A percentile compares a stretch with the other conserved stretches of the same genome.
These are phyloP conservation scores for Lipomyces anomalus DNA, from an alignment of 805 yeast species.

Conservation along the genomic window DNA sequence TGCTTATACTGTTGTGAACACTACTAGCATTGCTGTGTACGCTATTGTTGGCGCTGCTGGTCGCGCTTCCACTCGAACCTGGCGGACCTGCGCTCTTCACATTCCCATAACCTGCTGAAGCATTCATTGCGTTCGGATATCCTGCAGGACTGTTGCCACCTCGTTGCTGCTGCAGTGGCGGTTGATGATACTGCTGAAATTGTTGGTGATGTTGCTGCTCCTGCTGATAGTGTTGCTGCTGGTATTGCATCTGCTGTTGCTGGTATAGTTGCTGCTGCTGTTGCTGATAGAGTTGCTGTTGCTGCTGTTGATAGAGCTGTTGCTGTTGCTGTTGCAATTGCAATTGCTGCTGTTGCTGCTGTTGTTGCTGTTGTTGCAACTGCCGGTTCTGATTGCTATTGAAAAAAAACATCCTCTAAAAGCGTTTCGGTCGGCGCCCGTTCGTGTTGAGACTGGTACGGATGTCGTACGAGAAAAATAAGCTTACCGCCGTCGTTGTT, in stretches of 20 bases:
- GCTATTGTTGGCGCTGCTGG: conserved; percentile 19
- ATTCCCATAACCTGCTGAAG: conserved; percentile 7
- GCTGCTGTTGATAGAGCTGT: background rate
- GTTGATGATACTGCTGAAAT: background rate
- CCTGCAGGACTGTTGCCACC: conserved; percentile 14
- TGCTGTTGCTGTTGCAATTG: conserved; percentile 3
- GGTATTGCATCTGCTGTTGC: conserved; percentile 1
- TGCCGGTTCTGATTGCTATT: background rate
- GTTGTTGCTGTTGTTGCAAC: background rate
- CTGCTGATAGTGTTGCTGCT: conserved; percentile 1
- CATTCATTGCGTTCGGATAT: conserved; percentile 1
- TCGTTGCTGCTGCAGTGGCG: conserved; percentile 3
- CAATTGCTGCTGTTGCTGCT: background rate
- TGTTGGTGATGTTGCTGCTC: conserved; percentile 13
- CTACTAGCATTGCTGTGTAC: conserved; percentile 10
- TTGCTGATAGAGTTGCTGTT: conserved; percentile 6
- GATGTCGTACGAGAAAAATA: too few species aligned
- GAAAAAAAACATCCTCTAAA: background rate
- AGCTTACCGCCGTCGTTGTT: too few species aligned
- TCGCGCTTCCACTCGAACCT: conserved; percentile 7
- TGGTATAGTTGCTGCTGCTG: conserved; percentile 4
- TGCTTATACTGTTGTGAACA: conserved; percentile 11
- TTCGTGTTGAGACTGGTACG: too few species aligned
- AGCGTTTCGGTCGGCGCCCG: too few species aligned
- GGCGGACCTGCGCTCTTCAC: background rate